Percentiles rank a stretch among this genome's conserved stretches.
Evolutionary conservation across 2,329 filamentous ascomycete species (phyloP).

Genomic region (Escovopsis sp.): DNA sequence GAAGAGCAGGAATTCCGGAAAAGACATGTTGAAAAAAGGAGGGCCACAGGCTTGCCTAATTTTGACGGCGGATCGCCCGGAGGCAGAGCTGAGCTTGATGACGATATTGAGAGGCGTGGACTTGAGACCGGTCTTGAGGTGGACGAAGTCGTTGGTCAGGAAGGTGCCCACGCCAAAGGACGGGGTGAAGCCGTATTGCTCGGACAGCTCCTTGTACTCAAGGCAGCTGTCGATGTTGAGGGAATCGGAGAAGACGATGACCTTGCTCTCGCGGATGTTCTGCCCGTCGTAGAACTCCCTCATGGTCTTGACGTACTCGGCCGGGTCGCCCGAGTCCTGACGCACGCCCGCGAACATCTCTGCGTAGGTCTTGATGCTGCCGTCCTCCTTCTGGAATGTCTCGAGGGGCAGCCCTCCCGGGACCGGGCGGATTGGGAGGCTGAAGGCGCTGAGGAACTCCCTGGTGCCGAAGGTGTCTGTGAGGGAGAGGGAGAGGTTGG

Average conservation of each 20-base stretch:
- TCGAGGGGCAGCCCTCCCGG: slow-evolving; percentile 26
- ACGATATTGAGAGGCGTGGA: slow-evolving; percentile 92
- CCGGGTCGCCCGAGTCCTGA: slow-evolving; percentile 80
- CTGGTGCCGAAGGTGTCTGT: slow-evolving; percentile 95
- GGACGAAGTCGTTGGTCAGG: slow-evolving; percentile 86
- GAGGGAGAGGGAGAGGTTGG: slow-evolving; percentile 69
- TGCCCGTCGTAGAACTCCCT: slow-evolving; percentile 64
- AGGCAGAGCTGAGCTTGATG: slow-evolving; percentile 84
- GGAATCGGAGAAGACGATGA: slow-evolving; percentile 90
- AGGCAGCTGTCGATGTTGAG: slow-evolving; percentile 82
- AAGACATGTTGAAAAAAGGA: too few species aligned
- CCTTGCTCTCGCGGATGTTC: slow-evolving; percentile 67
- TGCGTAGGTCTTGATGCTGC: slow-evolving; percentile 51
- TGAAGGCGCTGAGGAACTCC: slow-evolving; percentile 75
- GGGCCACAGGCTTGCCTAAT: slow-evolving; percentile 38
- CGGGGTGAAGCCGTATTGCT: slow-evolving; percentile 65
- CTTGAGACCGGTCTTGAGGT: slow-evolving; percentile 58
- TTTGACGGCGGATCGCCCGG: slow-evolving; percentile 72
- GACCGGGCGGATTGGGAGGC: slow-evolving; percentile 39
- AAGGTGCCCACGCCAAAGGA: slow-evolving; percentile 93
- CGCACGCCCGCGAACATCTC: slow-evolving; percentile 70
- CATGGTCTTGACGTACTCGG: slow-evolving; percentile 64
- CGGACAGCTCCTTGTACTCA: slow-evolving; percentile 73
- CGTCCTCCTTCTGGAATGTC: slow-evolving; percentile 23
- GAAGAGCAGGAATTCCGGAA: neutral